Evolutionary conservation across 169 alveolate species (phyloP).

Genomic region (Plasmodium falciparum): DNA sequence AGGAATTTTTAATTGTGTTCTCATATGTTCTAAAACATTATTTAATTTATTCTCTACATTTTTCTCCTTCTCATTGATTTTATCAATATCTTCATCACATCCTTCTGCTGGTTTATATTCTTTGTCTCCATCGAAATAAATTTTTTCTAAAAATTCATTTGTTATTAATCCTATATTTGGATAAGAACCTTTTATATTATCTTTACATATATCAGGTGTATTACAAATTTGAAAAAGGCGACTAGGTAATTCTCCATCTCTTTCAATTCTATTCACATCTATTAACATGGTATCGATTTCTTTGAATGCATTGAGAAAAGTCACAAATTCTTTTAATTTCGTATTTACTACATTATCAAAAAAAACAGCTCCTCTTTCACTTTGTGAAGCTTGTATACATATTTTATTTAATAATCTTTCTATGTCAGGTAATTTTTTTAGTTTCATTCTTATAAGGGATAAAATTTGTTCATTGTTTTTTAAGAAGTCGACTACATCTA

Average conservation of each 20-base stretch:
- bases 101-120: constrained; percentile 79
- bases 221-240: constrained; percentile 50
- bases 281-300: constrained; percentile 76
- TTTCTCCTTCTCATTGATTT: constrained; percentile 52
- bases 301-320: constrained; percentile 82
- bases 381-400: constrained; percentile 88
- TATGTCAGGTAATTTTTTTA: constrained; percentile 86
- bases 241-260: constrained; percentile 41
- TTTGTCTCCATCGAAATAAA: constrained; percentile 79
- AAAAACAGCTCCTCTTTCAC: constrained; percentile 90
- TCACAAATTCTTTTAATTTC: constrained; percentile 84
- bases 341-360: constrained; percentile 86
- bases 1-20: constrained; percentile 46
- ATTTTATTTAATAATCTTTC: constrained; percentile 89
- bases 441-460: constrained; percentile 78
- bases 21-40: constrained; percentile 67
- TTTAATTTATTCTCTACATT: constrained; percentile 50
- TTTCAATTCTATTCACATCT: constrained; percentile 71
- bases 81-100: constrained; percentile 77
- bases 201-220: constrained; percentile 49
- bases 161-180: constrained; percentile 80
- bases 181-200: constrained; percentile 67
- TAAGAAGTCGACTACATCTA: constrained; percentile 93
- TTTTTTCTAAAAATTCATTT: constrained; percentile 77
- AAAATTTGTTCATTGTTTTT: constrained; percentile 81